These are phyloP conservation scores for Colletotrichum filicis DNA, from an alignment of 2,329 filamentous ascomycete genomes.

Conservation along the genomic window DNA sequence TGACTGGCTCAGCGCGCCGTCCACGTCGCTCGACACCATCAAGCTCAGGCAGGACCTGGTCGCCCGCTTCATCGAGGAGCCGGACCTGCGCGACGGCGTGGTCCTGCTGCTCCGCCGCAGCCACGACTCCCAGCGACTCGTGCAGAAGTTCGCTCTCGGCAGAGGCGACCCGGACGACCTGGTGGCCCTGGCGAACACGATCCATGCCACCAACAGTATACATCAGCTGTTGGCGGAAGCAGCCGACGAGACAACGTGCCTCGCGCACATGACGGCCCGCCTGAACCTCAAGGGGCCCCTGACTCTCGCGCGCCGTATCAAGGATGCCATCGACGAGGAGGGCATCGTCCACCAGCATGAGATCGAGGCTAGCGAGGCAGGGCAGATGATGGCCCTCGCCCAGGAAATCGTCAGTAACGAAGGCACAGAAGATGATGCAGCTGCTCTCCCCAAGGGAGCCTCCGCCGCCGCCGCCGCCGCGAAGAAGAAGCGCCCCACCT, in stretches of 20 bases:
- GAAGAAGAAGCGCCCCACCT: slow-evolving; percentile 56
- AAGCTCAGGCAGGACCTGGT: slow-evolving; percentile 85
- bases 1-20: slow-evolving; percentile 89
- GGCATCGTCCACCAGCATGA: slow-evolving; percentile 85
- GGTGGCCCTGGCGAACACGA: slow-evolving; percentile 83
- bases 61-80: slow-evolving; percentile 74
- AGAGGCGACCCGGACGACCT: slow-evolving; percentile 94
- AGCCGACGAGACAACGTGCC: slow-evolving; percentile 44
- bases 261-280: slow-evolving; percentile 61
- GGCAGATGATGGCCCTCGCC: slow-evolving; percentile 77
- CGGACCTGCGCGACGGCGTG: slow-evolving; percentile 76
- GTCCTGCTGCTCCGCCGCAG: slow-evolving; percentile 76
- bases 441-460: slow-evolving; percentile 63
- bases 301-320: slow-evolving; percentile 77
- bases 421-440: slow-evolving; percentile 67
- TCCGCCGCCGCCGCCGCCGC: slow-evolving; percentile 27
- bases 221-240: slow-evolving; percentile 55
- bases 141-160: slow-evolving; percentile 94
- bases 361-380: slow-evolving; percentile 77
- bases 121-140: slow-evolving; percentile 87
- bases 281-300: slow-evolving; percentile 75
- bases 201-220: slow-evolving; percentile 78
- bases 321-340: slow-evolving; percentile 89
- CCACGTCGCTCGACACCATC: slow-evolving; percentile 85
- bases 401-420: slow-evolving; percentile 77